phyloP scores from a whole-genome alignment of 768 basidiomycete species.

The Pleurotus djamor region DNA sequence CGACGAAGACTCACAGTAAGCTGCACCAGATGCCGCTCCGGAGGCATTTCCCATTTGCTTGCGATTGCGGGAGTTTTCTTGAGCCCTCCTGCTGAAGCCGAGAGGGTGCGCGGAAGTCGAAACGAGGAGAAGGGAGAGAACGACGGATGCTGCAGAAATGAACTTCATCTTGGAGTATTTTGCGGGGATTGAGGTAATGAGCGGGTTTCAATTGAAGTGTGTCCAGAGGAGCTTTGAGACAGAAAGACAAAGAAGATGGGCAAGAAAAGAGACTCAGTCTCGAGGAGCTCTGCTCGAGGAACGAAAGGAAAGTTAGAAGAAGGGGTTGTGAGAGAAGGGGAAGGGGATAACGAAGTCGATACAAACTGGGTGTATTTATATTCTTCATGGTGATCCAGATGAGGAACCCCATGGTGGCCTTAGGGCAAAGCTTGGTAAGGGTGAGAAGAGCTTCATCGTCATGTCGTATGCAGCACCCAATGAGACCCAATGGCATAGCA shows the following conservation, averaged over 20 bases:
- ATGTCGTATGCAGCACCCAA: no score
- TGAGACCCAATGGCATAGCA: neutral
- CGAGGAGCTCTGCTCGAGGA: neutral
- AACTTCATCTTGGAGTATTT: slow-evolving; percentile 12
- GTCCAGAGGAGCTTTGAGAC: neutral
- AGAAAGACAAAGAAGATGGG: neutral
- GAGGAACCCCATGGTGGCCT: neutral
- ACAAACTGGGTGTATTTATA: neutral
- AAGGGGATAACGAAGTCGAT: neutral
- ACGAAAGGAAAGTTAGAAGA: neutral
- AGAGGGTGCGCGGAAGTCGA: slow-evolving; percentile 12
- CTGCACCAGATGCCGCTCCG: slow-evolving; percentile 13
- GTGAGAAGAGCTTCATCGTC: neutral
- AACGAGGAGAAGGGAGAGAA: slow-evolving; percentile 11
- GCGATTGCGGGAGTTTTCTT: neutral
- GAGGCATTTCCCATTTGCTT: slow-evolving; percentile 10
- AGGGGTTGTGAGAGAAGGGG: neutral
- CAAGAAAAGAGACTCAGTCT: neutral
- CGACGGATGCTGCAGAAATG: slow-evolving; percentile 2
- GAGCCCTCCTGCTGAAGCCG: neutral
- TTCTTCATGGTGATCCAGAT: neutral
- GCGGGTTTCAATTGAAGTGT: neutral
- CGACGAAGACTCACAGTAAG: slow-evolving; percentile 13
- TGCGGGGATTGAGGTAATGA: neutral
- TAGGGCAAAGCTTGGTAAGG: neutral